Evolutionary conservation across 805 yeast genomes (phyloP).

Genomic region (Sungouiella thailandica): DNA sequence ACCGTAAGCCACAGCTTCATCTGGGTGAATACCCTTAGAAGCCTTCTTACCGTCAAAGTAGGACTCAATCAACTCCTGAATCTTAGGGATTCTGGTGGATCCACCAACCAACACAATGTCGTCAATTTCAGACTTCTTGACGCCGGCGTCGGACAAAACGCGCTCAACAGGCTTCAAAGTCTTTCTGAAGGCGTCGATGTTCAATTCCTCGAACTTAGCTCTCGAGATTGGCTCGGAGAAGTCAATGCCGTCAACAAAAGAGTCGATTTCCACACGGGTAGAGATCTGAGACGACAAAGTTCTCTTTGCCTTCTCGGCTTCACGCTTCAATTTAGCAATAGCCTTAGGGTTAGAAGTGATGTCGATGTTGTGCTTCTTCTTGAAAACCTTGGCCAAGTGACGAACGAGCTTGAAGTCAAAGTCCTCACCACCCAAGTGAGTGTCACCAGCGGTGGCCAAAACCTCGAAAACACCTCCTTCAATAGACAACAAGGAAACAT

Average conservation of each 20-base stretch:
- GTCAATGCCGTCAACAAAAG: conserved; percentile 18
- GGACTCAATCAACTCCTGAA: conserved; percentile 16
- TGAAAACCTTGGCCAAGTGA: conserved; percentile 15
- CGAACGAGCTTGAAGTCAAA: conserved; percentile 17
- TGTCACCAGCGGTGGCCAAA: conserved; percentile 37
- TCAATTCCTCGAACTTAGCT: conserved; percentile 19
- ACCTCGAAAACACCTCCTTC: conserved; percentile 20
- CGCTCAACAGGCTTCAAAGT: conserved; percentile 19
- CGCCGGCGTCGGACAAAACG: conserved; percentile 17
- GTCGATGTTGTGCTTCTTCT: conserved; percentile 16
- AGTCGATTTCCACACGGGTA: conserved; percentile 17
- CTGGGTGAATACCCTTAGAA: conserved; percentile 32
- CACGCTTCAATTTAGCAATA: conserved; percentile 19
- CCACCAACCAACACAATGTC: conserved; percentile 21
- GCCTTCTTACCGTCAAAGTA: conserved; percentile 19
- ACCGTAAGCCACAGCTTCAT: conserved; percentile 48
- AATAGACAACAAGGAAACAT: conserved; percentile 20
- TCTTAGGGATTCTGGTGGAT: conserved; percentile 19
- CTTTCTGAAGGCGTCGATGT: conserved; percentile 18
- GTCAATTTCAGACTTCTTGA: conserved; percentile 16
- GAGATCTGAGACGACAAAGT: conserved; percentile 18
- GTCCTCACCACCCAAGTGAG: conserved; percentile 21
- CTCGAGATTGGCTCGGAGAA: conserved; percentile 18
- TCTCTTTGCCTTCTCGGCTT: conserved; percentile 20
- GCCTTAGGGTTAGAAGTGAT: conserved; percentile 16